phyloP scores from a whole-genome alignment of 2,329 filamentous ascomycete genomes.

The Blastomyces emzantsi region DNA sequence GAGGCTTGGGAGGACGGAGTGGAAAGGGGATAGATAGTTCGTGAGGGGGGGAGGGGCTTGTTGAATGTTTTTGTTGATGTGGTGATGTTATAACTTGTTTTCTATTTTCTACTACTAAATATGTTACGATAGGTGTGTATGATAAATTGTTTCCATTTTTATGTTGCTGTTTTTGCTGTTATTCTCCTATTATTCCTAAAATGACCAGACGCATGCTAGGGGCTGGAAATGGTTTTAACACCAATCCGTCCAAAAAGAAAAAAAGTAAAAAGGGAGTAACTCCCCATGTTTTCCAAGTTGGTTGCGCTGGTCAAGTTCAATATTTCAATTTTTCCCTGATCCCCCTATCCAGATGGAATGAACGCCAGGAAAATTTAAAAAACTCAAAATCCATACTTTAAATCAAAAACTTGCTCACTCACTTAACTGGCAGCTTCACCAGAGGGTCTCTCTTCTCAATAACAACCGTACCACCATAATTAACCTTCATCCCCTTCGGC shows the following conservation, averaged over 20 bases:
- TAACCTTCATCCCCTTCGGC: conserved; percentile 27
- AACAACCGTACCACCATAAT: conserved; percentile 11
- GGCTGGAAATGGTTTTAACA: neutral
- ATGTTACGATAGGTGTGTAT: neutral
- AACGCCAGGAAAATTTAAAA: neutral
- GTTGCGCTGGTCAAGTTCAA: neutral
- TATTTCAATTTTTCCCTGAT: neutral
- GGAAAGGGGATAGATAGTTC: conserved; percentile 14
- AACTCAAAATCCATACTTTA: neutral
- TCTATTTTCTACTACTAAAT: neutral
- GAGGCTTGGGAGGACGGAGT: conserved; percentile 22
- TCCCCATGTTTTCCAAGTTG: neutral
- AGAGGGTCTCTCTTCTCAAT: conserved; percentile 26
- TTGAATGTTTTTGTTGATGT: neutral
- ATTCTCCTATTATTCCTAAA: neutral
- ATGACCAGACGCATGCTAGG: neutral
- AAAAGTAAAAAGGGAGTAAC: neutral
- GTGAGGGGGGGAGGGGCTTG: neutral
- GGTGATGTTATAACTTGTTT: neutral
- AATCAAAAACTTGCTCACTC: neutral
- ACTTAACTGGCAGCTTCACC: neutral
- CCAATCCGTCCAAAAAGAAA: neutral
- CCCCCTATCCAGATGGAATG: neutral
- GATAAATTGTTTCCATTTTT: neutral
- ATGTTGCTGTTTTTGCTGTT: neutral